Base-by-base conservation (phyloP, 164 flowering plant species). In the Stephania yunnanensis region DNA sequence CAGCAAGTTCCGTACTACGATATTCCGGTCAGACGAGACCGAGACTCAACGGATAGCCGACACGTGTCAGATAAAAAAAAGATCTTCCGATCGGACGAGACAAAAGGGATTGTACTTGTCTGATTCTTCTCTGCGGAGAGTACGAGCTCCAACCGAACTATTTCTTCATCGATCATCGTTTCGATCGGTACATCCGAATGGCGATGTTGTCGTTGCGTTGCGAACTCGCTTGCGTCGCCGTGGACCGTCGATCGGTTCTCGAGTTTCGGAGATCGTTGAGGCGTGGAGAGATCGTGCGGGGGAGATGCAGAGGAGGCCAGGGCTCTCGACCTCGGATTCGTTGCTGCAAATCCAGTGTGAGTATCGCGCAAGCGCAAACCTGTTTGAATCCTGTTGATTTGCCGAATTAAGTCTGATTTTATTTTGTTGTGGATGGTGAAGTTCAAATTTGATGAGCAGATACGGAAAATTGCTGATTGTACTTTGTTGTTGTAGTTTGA, bases 331-430 rank as follows among this genome's bases (percentile, higher is more conserved):
- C 52, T 61, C 45, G 68, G 72, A 58, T 74, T 44, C 75, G 44
- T 68, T 75, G 77, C 74, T 75, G 77, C 74, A 63, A 71, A 53
- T 78, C 77, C 1, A 46, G 74, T 55, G 80, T 74, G 17, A 74
- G 79, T 63, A 7, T 7, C 8, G 7, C 12, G 5, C 8, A n/a
- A 42, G 7, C 12, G 5, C 8, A n/a, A 42, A 25, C 10, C 9
- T 70, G 42, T 69, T 19, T 31, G 13, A 10, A 7, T 69, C 20
- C 17, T 69, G 10, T 25, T 6, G 2, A 52, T 45, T 45, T 36
- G 42, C 42, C 42, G 4, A 36, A 36, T 36, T 36, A 20, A 9
- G 29, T 31, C 4, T 46, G 5, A 7, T 64, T 46, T 20, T 52
- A 1, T 63, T 42, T 20, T 19, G 6, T 73, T 50, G 6, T 52